Evolutionary conservation across 2,329 filamentous ascomycete genomes (phyloP).

Genomic region (Zymoseptoria pseudotritici): DNA sequence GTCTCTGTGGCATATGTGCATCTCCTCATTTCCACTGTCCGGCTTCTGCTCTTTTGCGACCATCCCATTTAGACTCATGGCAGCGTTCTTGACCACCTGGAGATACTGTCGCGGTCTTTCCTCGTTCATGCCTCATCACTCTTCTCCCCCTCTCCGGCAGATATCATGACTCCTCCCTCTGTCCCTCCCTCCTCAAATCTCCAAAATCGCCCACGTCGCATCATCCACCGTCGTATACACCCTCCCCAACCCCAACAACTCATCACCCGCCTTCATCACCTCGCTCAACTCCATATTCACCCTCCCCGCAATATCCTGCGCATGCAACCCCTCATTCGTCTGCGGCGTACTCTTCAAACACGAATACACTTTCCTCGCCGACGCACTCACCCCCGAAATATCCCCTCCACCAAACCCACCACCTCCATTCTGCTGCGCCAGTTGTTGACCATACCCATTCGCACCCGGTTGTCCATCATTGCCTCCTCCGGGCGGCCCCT

Average conservation of each 20-base stretch:
- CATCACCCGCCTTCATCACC: conserved; percentile 70
- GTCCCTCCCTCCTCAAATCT: conserved; percentile 42
- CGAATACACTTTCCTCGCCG: conserved; percentile 62
- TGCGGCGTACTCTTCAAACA: conserved; percentile 60
- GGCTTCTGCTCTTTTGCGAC: not conserved
- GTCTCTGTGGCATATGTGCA: not conserved
- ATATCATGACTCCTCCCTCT: not conserved
- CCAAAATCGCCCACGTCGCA: conserved; percentile 80
- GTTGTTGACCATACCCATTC: conserved; percentile 23
- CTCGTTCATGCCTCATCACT: not conserved
- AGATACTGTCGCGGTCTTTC: not conserved
- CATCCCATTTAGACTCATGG: not conserved
- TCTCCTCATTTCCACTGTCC: not conserved
- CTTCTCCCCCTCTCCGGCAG: no score
- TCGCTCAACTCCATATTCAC: conserved; percentile 61
- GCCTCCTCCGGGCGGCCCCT: conserved; percentile 47
- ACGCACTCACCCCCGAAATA: conserved; percentile 34
- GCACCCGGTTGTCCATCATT: conserved; percentile 24
- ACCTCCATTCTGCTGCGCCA: conserved; percentile 27
- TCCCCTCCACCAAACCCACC: conserved; percentile 23
- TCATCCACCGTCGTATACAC: conserved; percentile 93
- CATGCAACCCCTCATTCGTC: conserved; percentile 74
- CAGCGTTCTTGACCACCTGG: not conserved
- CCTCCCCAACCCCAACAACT: conserved; percentile 63
- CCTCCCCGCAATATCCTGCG: conserved; percentile 64